Percentiles rank a stretch among this genome's conserved stretches.
phyloP scores from a whole-genome alignment of 2,329 filamentous ascomycete genomes.

The Fusarium annulatum region DNA sequence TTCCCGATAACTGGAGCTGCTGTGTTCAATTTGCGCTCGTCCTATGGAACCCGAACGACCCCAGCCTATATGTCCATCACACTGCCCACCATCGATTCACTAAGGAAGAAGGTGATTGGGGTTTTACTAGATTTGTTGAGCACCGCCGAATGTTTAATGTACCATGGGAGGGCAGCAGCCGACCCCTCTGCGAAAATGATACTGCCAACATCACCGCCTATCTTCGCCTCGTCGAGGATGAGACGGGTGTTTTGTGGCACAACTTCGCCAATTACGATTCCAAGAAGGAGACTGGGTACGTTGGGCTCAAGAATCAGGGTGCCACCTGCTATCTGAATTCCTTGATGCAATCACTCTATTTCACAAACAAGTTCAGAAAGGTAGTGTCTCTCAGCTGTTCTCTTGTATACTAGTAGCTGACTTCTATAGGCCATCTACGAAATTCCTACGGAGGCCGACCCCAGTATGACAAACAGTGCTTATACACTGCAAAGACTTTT shows the following conservation, averaged over 20 bases:
- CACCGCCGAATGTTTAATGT: conserved; percentile 84
- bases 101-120: conserved; percentile 96
- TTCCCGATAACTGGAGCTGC: conserved; percentile 94
- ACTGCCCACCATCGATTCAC: conserved; percentile 95
- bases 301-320: conserved; percentile 95
- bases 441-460: conserved; percentile 90
- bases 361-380: conserved; percentile 94
- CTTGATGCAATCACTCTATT: conserved; percentile 84
- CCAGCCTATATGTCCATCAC: conserved; percentile 84
- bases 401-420: conserved; percentile 17
- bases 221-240: conserved; percentile 83
- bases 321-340: conserved; percentile 92
- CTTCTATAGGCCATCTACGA: conserved; percentile 84
- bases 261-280: conserved; percentile 96
- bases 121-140: conserved; percentile 96
- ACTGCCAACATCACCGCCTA: conserved; percentile 84
- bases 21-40: conserved; percentile 97
- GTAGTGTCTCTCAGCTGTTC: conserved; percentile 54
- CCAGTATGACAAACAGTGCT: conserved; percentile 85
- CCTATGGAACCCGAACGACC: conserved; percentile 93
- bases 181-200: conserved; percentile 82
- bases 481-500: conserved; percentile 95
- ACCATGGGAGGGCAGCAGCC: conserved; percentile 74
- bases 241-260: conserved; percentile 90
- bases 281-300: conserved; percentile 98